A percentile compares a stretch with the other conserved stretches of the same genome.
Evolutionary conservation across 177 flowering plant genomes (phyloP).

Genomic region (Vitis hybrid): DNA sequence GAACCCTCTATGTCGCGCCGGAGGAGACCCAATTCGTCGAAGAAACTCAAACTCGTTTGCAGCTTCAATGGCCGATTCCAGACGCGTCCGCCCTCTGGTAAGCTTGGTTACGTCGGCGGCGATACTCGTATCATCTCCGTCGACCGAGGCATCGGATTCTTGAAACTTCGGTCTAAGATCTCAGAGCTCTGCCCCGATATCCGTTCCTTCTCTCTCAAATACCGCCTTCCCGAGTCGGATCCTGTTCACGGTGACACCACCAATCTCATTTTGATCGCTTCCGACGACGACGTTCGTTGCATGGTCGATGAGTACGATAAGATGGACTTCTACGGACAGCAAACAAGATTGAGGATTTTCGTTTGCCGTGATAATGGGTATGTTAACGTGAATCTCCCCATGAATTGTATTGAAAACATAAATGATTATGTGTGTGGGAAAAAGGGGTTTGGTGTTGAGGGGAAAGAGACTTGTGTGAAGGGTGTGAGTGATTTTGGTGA

Average conservation of each 20-base stretch:
- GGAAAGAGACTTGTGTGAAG: neutral
- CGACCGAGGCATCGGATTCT: constrained; percentile 20
- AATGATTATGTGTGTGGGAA: neutral
- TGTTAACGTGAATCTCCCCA: neutral
- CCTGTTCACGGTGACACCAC: neutral
- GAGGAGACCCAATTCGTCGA: neutral
- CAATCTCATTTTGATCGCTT: constrained; percentile 15
- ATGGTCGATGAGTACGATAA: constrained; percentile 36
- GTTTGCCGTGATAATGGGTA: constrained; percentile 12
- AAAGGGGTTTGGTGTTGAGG: neutral
- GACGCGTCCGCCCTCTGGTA: constrained; percentile 16
- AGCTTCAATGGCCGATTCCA: constrained; percentile 31
- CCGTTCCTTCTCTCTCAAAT: constrained; percentile 21
- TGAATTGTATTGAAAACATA: neutral
- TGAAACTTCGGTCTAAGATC: constrained; percentile 20
- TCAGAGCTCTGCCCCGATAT: constrained; percentile 20
- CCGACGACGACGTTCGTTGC: constrained; percentile 38
- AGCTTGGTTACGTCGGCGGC: constrained; percentile 34
- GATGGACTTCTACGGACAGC: constrained; percentile 22
- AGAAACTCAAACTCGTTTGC: constrained; percentile 35
- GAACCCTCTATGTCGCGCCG: constrained; percentile 21
- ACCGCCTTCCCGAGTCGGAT: constrained; percentile 15
- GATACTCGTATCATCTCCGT: constrained; percentile 26
- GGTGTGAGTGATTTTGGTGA: neutral
- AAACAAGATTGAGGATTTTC: constrained; percentile 27